phyloP scores from a whole-genome alignment of 306 rosid genomes.

The Begonia loranthoides region DNA sequence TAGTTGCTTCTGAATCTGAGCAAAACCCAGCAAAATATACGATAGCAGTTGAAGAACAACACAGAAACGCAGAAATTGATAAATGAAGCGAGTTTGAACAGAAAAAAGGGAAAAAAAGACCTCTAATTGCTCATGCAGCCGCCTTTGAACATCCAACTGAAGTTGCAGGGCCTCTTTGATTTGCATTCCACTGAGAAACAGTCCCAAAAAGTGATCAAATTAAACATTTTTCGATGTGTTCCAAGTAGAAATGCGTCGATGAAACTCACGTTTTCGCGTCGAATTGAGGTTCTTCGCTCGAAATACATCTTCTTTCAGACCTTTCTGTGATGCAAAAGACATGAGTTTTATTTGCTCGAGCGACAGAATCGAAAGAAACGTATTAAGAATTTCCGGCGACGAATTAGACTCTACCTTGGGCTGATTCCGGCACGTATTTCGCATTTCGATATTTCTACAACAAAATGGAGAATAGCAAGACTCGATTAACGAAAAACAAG shows the following conservation, averaged over 20 bases:
- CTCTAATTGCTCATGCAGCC: slow-evolving; percentile 90
- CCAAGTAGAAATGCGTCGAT: too few relatives aligned
- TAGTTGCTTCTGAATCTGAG: slow-evolving; percentile 27
- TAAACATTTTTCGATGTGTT: not conserved
- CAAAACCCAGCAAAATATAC: not conserved
- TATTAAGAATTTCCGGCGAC: too few relatives aligned
- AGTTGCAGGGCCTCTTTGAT: slow-evolving; percentile 80
- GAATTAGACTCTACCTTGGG: slow-evolving; percentile 40
- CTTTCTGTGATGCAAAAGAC: slow-evolving; percentile 46
- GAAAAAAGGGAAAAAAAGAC: slow-evolving; percentile 13
- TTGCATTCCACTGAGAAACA: slow-evolving; percentile 48
- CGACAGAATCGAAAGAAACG: too few relatives aligned
- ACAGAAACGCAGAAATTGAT: not conserved
- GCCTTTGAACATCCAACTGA: slow-evolving; percentile 80
- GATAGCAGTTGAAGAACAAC: not conserved
- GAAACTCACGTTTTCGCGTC: slow-evolving; percentile 49
- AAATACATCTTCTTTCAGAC: slow-evolving; percentile 32
- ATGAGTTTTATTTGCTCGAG: too few relatives aligned
- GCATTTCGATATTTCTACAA: slow-evolving; percentile 81
- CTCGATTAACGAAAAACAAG: too few relatives aligned
- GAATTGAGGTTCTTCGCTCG: slow-evolving; percentile 28
- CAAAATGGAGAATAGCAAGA: not conserved
- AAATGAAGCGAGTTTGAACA: not conserved
- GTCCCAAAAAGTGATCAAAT: not conserved
- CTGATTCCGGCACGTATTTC: slow-evolving; percentile 56